Conservation (phyloP, 257 asterid species). For the Leonotis leonurus region DNA sequence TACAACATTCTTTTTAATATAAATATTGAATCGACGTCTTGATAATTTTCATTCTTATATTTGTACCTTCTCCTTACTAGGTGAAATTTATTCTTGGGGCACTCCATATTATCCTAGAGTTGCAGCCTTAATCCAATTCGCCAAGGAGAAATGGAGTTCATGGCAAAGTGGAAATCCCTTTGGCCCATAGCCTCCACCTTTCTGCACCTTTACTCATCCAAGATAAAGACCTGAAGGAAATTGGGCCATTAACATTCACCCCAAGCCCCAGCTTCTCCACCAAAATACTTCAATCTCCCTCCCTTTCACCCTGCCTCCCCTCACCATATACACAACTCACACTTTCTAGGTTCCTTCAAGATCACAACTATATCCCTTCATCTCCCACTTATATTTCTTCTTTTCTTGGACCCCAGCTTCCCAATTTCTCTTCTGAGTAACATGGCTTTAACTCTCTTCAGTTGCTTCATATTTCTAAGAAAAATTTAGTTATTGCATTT, state of each 20-base stretch:
- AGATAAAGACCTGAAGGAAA: constrained; percentile 5
- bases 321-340: constrained; percentile 40
- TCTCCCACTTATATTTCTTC: constrained; percentile 31
- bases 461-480: constrained; percentile 35
- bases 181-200: constrained; percentile 47
- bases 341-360: constrained; percentile 34
- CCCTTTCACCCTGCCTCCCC: constrained; percentile 48
- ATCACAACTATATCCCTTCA: constrained; percentile 22
- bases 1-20: too few species aligned
- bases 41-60: too few species aligned
- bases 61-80: too few species aligned
- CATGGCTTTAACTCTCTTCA: constrained; percentile 54
- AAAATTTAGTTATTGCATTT: constrained; percentile 28
- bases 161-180: constrained; percentile 55
- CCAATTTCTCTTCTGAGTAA: constrained; percentile 21
- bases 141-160: constrained; percentile 37
- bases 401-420: constrained; percentile 28
- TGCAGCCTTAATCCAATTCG: background rate
- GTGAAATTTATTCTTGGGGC: too few species aligned
- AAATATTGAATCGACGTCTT: too few species aligned
- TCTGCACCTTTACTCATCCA: constrained; percentile 43
- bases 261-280: constrained; percentile 27
- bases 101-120: too few species aligned
- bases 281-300: constrained; percentile 35
- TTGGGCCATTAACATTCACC: constrained; percentile 55